A percentile compares a stretch with the other conserved stretches of the same genome.
phyloP scores from a whole-genome alignment of 345 rosid genomes.

The Rhizophora mangle region DNA sequence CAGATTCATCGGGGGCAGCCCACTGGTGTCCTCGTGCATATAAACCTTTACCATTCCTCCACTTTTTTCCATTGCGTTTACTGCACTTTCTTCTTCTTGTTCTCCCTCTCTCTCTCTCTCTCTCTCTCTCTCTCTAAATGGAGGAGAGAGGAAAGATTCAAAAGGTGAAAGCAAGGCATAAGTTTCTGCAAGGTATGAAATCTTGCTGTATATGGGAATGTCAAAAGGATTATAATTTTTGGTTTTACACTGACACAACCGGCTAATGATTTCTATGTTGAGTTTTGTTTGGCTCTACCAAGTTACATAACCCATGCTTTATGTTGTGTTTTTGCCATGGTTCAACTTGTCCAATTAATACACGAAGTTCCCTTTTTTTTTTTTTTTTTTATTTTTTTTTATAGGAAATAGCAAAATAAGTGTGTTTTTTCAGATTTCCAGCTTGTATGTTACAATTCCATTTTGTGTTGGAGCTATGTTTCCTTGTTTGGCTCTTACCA shows the following conservation, averaged over 20 bases:
- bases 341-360: too few species aligned
- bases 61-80: not conserved
- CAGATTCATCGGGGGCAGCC: conserved; percentile 39
- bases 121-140: conserved; percentile 22
- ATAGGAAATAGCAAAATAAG: too few species aligned
- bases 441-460: too few species aligned
- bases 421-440: too few species aligned
- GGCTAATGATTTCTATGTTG: too few species aligned
- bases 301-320: too few species aligned
- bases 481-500: too few species aligned
- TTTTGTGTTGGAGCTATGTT: too few species aligned
- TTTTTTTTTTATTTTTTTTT: too few species aligned
- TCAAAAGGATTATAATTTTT: conserved; percentile 5
- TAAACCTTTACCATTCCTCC: conserved; percentile 10
- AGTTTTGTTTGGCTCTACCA: too few species aligned
- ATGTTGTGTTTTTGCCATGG: too few species aligned
- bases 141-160: conserved; percentile 32
- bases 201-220: not conserved
- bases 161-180: conserved; percentile 37
- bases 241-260: not conserved
- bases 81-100: not conserved
- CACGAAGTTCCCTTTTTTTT: too few species aligned
- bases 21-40: conserved; percentile 8
- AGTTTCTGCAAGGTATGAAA: conserved; percentile 42
- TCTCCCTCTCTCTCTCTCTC: conserved; percentile 9